Evolutionary conservation across 1,139 yeast genomes (phyloP).

Genomic region (Debaryomycetaceae sp.): DNA sequence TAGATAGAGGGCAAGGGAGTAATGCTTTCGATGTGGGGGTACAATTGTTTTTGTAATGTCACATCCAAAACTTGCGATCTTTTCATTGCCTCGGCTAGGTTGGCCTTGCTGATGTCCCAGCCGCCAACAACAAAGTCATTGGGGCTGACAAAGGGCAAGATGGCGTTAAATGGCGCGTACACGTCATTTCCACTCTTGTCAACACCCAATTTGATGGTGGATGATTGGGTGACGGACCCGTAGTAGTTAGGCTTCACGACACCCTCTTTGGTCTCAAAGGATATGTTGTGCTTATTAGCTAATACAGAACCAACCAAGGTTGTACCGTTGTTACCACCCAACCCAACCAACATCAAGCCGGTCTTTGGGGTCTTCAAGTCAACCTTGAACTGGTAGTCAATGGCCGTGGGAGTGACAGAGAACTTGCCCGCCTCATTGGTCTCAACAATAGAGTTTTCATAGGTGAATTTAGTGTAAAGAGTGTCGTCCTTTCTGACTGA

Average conservation of each 20-base stretch:
- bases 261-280: conserved; percentile 83
- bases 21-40: conserved; percentile 57
- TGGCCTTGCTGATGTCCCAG: conserved; percentile 82
- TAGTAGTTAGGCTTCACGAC: conserved; percentile 78
- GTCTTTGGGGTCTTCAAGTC: conserved; percentile 80
- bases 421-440: conserved; percentile 52
- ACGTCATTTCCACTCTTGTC: conserved; percentile 80
- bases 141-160: conserved; percentile 86
- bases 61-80: conserved; percentile 86
- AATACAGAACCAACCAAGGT: conserved; percentile 81
- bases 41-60: conserved; percentile 75
- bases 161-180: conserved; percentile 86
- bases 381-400: conserved; percentile 80
- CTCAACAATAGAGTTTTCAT: conserved; percentile 30
- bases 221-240: conserved; percentile 94
- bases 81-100: conserved; percentile 74
- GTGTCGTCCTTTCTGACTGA: conserved; percentile 55
- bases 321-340: conserved; percentile 96
- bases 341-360: conserved; percentile 87
- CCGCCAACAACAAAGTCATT: conserved; percentile 89
- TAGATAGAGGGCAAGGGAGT: conserved; percentile 82
- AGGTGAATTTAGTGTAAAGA: conserved; percentile 63
- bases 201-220: conserved; percentile 86
- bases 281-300: conserved; percentile 77
- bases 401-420: conserved; percentile 66